A percentile compares a stretch with the other conserved stretches of the same genome.
phyloP scores from a whole-genome alignment of 495 filamentous ascomycete species.

The Stereocaulon alpinum region DNA sequence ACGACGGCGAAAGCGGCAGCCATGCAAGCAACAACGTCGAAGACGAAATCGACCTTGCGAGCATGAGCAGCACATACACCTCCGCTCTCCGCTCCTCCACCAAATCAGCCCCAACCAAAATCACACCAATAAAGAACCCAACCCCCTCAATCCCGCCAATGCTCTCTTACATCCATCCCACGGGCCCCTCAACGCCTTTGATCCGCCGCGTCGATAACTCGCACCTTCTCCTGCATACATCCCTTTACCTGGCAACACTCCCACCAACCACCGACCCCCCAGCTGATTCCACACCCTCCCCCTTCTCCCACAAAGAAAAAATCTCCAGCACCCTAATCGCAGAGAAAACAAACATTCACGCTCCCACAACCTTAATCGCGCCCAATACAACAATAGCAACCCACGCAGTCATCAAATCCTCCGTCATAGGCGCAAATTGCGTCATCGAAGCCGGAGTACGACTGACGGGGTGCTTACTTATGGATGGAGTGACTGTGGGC shows the following conservation, averaged over 20 bases:
- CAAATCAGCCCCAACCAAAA: conserved; percentile 2
- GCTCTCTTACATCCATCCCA: conserved; percentile 65
- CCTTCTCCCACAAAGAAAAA: conserved; percentile 66
- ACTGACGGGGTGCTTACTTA: conserved; percentile 70
- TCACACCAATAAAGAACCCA: conserved; percentile 1
- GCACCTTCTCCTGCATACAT: conserved; percentile 65
- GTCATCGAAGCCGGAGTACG: conserved; percentile 72
- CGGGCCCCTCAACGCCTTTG: conserved; percentile 39
- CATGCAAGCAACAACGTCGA: conserved; percentile 36
- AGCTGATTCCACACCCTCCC: conserved; percentile 46
- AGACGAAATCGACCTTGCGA: conserved; percentile 52
- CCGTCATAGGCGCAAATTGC: conserved; percentile 75
- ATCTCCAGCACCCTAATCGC: conserved; percentile 66
- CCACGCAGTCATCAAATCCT: conserved; percentile 77
- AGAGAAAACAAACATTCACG: conserved; percentile 62
- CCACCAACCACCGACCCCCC: conserved; percentile 57
- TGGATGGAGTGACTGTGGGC: conserved; percentile 80
- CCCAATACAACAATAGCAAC: conserved; percentile 79
- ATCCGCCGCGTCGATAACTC: conserved; percentile 83
- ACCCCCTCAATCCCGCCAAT: conserved; percentile 52
- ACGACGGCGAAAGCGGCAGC: conserved; percentile 30
- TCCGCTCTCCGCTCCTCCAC: conserved; percentile 17
- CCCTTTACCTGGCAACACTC: conserved; percentile 74
- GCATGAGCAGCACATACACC: conserved; percentile 46
- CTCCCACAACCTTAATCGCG: conserved; percentile 65